A percentile compares a stretch with the other conserved stretches of the same genome.
These are phyloP conservation scores for Calonectria naviculata DNA, from an alignment of 2,329 filamentous ascomycete species.

Conservation along the genomic window DNA sequence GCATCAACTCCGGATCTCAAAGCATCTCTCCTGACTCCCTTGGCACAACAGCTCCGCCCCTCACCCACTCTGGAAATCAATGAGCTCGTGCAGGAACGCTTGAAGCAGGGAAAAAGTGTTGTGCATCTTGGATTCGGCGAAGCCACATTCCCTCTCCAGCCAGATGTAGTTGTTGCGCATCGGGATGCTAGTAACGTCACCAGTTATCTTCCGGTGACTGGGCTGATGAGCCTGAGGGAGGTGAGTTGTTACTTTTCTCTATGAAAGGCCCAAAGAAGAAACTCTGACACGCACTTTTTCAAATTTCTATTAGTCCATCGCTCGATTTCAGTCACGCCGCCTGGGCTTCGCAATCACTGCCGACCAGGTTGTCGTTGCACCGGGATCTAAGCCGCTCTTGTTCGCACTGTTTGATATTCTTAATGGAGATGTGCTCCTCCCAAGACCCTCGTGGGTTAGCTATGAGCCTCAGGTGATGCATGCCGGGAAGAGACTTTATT, in stretches of 20 bases:
- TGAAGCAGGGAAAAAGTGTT: neutral
- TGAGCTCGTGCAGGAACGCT: neutral
- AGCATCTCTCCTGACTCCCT: neutral
- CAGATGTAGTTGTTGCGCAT: conserved; percentile 9
- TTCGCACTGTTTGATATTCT: conserved; percentile 10
- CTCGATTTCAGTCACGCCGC: conserved; percentile 1
- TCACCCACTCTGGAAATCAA: conserved; percentile 5
- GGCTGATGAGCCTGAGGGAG: conserved; percentile 11
- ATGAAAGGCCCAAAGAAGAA: no score
- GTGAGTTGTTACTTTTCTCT: neutral
- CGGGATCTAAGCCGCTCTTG: conserved; percentile 7
- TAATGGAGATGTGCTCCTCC: conserved; percentile 4
- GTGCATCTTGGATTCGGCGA: conserved; percentile 22
- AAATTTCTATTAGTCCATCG: conserved; percentile 2
- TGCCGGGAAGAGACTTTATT: neutral
- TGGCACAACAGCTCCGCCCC: neutral
- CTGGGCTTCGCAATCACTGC: neutral
- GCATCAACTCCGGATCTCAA: no score
- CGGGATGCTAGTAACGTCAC: conserved; percentile 10
- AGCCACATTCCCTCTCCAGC: conserved; percentile 23
- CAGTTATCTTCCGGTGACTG: conserved; percentile 17
- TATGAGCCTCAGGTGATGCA: conserved; percentile 11
- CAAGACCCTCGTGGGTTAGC: conserved; percentile 11
- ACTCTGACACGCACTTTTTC: no score
- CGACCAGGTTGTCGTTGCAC: conserved; percentile 2